Evolutionary conservation across 2,329 filamentous ascomycete species (phyloP), one percentile per base, ranked within the genome.

Genomic region (Colletotrichum neosansevieriae): DNA sequence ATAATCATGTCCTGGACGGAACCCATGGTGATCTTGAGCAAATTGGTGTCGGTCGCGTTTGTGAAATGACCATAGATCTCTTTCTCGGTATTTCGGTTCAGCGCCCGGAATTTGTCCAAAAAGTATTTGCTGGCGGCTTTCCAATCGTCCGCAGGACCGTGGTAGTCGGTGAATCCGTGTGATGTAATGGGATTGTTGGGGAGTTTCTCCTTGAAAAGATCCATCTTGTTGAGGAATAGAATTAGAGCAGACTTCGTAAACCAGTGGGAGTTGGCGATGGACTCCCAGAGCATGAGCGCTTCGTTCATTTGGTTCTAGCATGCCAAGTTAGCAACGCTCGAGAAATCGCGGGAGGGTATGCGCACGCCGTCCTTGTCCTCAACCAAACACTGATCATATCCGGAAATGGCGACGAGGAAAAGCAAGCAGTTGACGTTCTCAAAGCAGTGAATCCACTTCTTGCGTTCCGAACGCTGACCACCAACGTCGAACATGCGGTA

Each of bases 391-490:
- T 98, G 96, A 77, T 98, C 95, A 79, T 98, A 98, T 68, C 95
- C 95, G 72, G 94, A 97, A 74, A 98, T 94, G 54, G 95, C 94
- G 59, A 97, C 95, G 73, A 98, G 87, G 82, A 98, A 98, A 45
- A 98, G 85, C 61, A 98, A 85, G 73, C 93, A 94, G 76, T 96
- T 94, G 71, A 97, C 94, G 72, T 96, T 96, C 79, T 97, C 94
- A 77, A 97, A 97, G 77, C 94, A 96, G 79, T 97, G 94, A 71
- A 97, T 97, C 94, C 94, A 97, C 84, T 97, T 97, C 87, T 97
- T 97, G 71, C 94, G 91, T 81, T 97, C 94, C 32, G 94, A 97
- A 74, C 94, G 87, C 78, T 97, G 94, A 66, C 94, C 94, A 78
- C 94, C 94, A 53, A 97, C 94, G 76, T 97, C 94, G 80, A 97